Conservation (phyloP, 2,329 filamentous ascomycete genomes). For the Calcarisporium arbuscula region DNA sequence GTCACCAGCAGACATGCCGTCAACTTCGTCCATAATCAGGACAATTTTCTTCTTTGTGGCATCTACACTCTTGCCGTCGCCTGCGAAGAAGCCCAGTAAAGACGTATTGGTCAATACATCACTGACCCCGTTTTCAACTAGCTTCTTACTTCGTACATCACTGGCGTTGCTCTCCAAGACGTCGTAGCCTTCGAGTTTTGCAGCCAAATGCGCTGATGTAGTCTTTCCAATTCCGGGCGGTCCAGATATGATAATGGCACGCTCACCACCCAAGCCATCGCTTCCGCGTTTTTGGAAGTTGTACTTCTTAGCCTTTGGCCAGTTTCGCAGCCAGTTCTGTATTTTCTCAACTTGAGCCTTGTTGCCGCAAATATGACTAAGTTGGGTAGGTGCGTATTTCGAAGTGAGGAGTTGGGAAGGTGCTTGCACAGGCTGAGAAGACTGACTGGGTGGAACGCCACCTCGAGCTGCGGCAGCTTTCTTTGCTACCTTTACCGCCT, state of each 20-base stretch:
- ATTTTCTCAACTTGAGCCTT: conserved; percentile 86
- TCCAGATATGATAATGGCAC: conserved; percentile 91
- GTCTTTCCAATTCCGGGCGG: conserved; percentile 97
- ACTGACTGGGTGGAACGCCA: conserved; percentile 25
- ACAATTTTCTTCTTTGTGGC: conserved; percentile 84
- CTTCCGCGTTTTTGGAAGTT: conserved; percentile 77
- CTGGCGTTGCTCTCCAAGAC: conserved; percentile 93
- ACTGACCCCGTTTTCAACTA: conserved; percentile 81
- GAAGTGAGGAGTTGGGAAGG: conserved; percentile 79
- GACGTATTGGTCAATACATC: conserved; percentile 94
- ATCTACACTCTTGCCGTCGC: conserved; percentile 75
- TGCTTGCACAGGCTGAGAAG: conserved; percentile 38
- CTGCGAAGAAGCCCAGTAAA: conserved; percentile 82
- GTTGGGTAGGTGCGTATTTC: conserved; percentile 83
- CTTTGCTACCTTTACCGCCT: conserved; percentile 45
- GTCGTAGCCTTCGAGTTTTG: conserved; percentile 88
- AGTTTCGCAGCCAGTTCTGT: conserved; percentile 78
- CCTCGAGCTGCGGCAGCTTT: conserved; percentile 26
- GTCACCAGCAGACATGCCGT: conserved; percentile 97
- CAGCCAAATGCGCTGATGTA: conserved; percentile 89
- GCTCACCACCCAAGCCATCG: conserved; percentile 75
- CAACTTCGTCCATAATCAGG: conserved; percentile 97
- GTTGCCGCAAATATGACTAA: conserved; percentile 91
- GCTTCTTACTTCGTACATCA: conserved; percentile 90
- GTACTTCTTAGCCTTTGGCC: conserved; percentile 70